Evolutionary conservation across 495 filamentous ascomycete species (phyloP).

Genomic region (Xanthoparmelia taractica): DNA sequence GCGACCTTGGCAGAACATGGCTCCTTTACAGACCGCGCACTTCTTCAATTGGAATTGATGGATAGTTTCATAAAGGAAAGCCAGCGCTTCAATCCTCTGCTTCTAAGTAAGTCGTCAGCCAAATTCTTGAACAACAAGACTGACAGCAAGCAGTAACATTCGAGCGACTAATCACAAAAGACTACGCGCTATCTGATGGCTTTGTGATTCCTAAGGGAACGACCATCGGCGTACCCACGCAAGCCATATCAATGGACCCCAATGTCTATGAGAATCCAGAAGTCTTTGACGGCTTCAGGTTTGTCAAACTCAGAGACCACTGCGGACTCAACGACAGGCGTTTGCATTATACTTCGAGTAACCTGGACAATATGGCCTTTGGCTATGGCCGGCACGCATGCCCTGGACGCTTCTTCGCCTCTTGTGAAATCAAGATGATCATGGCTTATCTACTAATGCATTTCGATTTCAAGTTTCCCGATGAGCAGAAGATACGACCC

Average conservation of each 20-base stretch:
- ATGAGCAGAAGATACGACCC: conserved; percentile 25
- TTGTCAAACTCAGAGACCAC: conserved; percentile 16
- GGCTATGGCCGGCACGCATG: conserved; percentile 22
- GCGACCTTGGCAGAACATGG: conserved; percentile 11
- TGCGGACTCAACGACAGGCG: background rate
- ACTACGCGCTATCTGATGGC: background rate
- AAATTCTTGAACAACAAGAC: background rate
- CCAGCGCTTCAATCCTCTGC: conserved; percentile 9
- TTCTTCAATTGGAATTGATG: conserved; percentile 2
- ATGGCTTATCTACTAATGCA: conserved; percentile 24
- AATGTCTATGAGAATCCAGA: conserved; percentile 7
- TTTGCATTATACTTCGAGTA: conserved; percentile 3
- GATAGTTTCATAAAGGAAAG: conserved; percentile 14
- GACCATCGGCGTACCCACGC: background rate
- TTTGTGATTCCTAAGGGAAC: background rate
- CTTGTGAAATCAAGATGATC: conserved; percentile 29
- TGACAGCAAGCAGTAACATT: conserved; percentile 1
- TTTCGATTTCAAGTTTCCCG: conserved; percentile 29
- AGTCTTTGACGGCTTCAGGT: conserved; percentile 10
- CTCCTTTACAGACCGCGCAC: background rate
- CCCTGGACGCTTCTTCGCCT: conserved; percentile 27
- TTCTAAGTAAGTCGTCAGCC: background rate
- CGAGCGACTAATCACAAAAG: background rate
- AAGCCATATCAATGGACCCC: background rate
- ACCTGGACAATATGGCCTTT: conserved; percentile 17